phyloP scores from a whole-genome alignment of 768 basidiomycete genomes.

The Agrocybe praecox region DNA sequence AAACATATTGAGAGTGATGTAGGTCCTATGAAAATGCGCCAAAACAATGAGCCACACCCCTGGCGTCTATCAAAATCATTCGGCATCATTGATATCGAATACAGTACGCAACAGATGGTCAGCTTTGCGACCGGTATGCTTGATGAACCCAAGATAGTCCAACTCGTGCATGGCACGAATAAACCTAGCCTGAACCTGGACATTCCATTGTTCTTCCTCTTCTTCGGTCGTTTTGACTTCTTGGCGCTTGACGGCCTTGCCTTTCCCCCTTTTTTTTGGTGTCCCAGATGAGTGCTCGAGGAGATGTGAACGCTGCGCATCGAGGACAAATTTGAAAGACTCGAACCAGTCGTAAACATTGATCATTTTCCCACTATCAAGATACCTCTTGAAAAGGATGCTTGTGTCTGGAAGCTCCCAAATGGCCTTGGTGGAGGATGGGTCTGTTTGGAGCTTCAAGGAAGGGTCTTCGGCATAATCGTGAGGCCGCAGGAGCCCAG shows the following conservation, averaged over 20 bases:
- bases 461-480: constrained; percentile 39
- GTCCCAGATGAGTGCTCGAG: constrained; percentile 10
- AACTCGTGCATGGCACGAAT: constrained; percentile 81
- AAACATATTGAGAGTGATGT: too few relatives aligned
- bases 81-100: constrained; percentile 51
- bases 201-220: constrained; percentile 54
- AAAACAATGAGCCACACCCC: too few relatives aligned
- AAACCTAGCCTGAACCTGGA: constrained; percentile 77
- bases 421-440: constrained; percentile 24
- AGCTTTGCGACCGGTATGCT: constrained; percentile 75
- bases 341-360: constrained; percentile 92
- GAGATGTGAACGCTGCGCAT: constrained; percentile 48
- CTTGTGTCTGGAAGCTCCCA: constrained; percentile 72
- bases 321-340: constrained; percentile 69
- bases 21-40: too few relatives aligned
- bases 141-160: constrained; percentile 78
- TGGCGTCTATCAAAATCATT: constrained; percentile 6
- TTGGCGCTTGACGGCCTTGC: constrained; percentile 26
- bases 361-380: constrained; percentile 80
- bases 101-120: constrained; percentile 76
- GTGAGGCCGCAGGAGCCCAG: constrained; percentile 62
- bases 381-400: constrained; percentile 76
- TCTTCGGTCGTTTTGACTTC: constrained; percentile 26
- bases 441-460: neutral
- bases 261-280: constrained; percentile 26